These are phyloP conservation scores for Cenchrus fungigraminus DNA, from an alignment of 176 grass and related monocot species.

Conservation along the genomic window DNA sequence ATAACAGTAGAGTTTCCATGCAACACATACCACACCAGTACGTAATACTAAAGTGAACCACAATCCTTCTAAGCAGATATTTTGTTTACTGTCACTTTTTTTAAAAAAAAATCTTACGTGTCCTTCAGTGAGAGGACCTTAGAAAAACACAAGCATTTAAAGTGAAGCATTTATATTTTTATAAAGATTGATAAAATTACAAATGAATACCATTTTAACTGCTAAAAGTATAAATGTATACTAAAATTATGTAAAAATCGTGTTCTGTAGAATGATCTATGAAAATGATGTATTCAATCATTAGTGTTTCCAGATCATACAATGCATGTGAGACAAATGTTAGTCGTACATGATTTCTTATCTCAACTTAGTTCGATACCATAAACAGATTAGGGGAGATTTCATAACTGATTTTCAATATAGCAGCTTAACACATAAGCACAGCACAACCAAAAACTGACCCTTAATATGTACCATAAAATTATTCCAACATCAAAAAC, in stretches of 20 bases:
- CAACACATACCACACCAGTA: background rate
- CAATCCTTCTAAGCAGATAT: background rate
- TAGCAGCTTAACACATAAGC: background rate
- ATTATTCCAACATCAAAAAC: background rate
- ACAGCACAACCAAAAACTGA: background rate
- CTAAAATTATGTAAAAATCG: background rate
- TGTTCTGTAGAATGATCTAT: background rate
- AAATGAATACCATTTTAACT: constrained; percentile 9
- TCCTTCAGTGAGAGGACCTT: background rate
- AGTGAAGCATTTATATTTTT: background rate
- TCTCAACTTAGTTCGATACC: background rate
- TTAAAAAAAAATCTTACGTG: background rate
- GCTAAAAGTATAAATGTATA: background rate
- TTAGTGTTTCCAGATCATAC: background rate
- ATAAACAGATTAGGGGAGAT: background rate
- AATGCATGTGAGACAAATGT: background rate
- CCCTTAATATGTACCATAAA: background rate
- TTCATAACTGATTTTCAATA: background rate
- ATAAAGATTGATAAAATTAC: background rate
- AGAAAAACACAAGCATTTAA: constrained; percentile 16
- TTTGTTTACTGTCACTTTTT: background rate
- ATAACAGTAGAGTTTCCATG: background rate
- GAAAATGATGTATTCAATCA: background rate
- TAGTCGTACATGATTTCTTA: background rate
- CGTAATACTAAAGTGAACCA: constrained; percentile 7